Percentiles rank a stretch among this genome's conserved stretches.
These are phyloP conservation scores for Elsinoe australis DNA, from an alignment of 2,329 filamentous ascomycete genomes.

Conservation along the genomic window DNA sequence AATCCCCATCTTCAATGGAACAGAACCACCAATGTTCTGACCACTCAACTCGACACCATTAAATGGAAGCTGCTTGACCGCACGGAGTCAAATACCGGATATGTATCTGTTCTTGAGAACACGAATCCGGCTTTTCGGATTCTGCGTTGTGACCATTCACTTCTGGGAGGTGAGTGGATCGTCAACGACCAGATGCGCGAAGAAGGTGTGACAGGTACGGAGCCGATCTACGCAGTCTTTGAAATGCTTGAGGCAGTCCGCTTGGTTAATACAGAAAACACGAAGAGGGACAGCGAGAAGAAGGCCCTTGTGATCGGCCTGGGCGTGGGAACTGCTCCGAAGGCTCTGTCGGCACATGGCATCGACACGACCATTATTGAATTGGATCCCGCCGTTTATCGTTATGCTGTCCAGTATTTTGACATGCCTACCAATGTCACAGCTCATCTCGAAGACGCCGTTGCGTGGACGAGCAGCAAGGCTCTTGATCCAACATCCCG, in stretches of 20 bases:
- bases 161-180: constrained; percentile 88
- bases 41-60: constrained; percentile 50
- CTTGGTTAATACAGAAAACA: constrained; percentile 54
- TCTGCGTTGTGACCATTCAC: constrained; percentile 87
- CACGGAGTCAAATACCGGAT: constrained; percentile 80
- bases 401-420: constrained; percentile 79
- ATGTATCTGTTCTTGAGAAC: constrained; percentile 83
- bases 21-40: constrained; percentile 38
- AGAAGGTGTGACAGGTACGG: constrained; percentile 51
- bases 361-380: constrained; percentile 92
- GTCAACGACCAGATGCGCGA: constrained; percentile 38
- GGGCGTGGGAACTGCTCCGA: constrained; percentile 84
- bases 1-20: constrained; percentile 32
- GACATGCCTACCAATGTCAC: constrained; percentile 67
- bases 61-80: constrained; percentile 73
- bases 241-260: constrained; percentile 88
- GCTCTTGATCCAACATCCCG: constrained; percentile 39
- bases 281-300: constrained; percentile 55
- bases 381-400: constrained; percentile 82
- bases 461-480: constrained; percentile 50
- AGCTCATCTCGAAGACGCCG: constrained; percentile 73
- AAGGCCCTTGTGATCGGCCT: constrained; percentile 83
- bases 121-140: constrained; percentile 62
- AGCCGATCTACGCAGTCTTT: constrained; percentile 95
- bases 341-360: constrained; percentile 76